phyloP scores from a whole-genome alignment of 805 yeast species.

The Blastobotrys terrestris region DNA sequence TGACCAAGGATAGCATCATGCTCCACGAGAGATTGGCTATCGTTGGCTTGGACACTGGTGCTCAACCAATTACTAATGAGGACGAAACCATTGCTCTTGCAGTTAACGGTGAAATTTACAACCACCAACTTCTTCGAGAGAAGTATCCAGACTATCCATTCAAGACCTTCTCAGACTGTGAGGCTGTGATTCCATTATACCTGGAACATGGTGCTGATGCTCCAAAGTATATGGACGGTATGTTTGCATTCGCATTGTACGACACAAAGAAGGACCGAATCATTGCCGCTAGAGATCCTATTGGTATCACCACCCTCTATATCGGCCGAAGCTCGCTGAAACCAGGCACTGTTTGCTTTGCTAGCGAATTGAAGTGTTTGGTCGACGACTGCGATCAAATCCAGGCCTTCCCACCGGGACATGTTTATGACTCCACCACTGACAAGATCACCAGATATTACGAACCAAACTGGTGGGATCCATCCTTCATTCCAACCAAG shows the following conservation, averaged over 20 bases:
- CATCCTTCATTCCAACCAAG: conserved; percentile 59
- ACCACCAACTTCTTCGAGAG: conserved; percentile 85
- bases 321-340: conserved; percentile 71
- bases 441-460: conserved; percentile 83
- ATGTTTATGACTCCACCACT: conserved; percentile 86
- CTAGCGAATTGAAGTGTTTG: conserved; percentile 91
- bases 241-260: conserved; percentile 93
- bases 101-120: conserved; percentile 98
- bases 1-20: conserved; percentile 72
- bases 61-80: conserved; percentile 86
- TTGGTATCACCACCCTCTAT: conserved; percentile 93
- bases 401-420: conserved; percentile 97
- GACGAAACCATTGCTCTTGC: conserved; percentile 70
- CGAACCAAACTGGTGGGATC: conserved; percentile 95
- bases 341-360: conserved; percentile 80
- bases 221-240: conserved; percentile 91
- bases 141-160: conserved; percentile 66
- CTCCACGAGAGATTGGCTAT: conserved; percentile 96
- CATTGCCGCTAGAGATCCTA: conserved; percentile 97
- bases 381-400: conserved; percentile 92
- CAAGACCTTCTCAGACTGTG: conserved; percentile 92
- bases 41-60: conserved; percentile 96
- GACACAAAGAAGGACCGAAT: conserved; percentile 82
- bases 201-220: conserved; percentile 83
- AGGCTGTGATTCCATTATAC: conserved; percentile 91